Conservation (phyloP, 225 moss, liverwort and hornwort genomes). For the Straminergon stramineum region DNA sequence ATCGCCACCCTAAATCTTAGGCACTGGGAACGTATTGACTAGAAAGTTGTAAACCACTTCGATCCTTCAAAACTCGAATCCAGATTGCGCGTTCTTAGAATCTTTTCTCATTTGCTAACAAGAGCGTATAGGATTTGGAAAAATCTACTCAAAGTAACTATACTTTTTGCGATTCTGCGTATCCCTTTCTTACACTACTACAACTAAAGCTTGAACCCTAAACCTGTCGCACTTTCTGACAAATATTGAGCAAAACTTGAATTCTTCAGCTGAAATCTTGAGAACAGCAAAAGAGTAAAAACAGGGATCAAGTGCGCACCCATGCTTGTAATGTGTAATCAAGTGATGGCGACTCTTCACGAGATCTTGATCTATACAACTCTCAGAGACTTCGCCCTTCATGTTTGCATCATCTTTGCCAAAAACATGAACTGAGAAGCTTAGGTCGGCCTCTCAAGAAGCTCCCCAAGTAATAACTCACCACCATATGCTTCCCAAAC, state of each 20-base stretch:
- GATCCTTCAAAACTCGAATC: neutral
- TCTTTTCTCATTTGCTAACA: neutral
- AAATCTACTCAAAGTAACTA: neutral
- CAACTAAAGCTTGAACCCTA: neutral
- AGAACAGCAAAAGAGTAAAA: neutral
- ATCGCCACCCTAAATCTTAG: neutral
- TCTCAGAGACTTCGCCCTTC: constrained; percentile 10
- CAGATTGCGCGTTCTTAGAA: neutral
- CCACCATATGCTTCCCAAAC: neutral
- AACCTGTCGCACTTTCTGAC: neutral
- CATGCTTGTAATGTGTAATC: neutral
- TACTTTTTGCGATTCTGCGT: neutral
- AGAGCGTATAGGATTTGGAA: neutral
- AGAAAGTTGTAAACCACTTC: neutral
- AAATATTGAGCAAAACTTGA: neutral
- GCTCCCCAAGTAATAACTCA: neutral
- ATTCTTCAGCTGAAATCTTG: neutral
- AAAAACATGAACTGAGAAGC: neutral
- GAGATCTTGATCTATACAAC: neutral
- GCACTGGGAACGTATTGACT: neutral
- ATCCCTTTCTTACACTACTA: neutral
- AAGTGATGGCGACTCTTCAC: neutral
- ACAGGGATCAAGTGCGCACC: neutral
- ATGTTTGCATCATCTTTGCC: constrained; percentile 6
- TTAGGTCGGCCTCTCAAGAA: neutral